Base-by-base conservation (phyloP, 2,329 filamentous ascomycete species). In the Exophiala spinifera region DNA sequence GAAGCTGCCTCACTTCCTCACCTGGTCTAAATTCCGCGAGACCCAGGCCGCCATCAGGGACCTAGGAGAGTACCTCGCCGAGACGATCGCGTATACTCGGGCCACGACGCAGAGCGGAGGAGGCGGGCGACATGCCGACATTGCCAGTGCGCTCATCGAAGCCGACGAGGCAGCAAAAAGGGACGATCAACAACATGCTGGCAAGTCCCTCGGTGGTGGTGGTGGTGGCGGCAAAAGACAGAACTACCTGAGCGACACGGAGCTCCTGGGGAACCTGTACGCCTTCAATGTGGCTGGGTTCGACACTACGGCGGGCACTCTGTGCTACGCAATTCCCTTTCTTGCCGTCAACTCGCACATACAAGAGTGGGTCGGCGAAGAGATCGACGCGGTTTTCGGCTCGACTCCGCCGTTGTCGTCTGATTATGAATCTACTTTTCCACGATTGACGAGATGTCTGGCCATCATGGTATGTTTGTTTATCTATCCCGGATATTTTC, bases 271-370 rank as follows among this genome's bases (percentile, higher is more conserved):
- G 1, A 77, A 77, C 53, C 61, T 78, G 5, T 78, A 73, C 63
- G 62, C 76, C 28, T 75, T 78, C 59, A 77, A 68, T 3, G 64
- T 66, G 2, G 74, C 75, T 5, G 76, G 76, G 1, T 75, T 75
- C 17, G 57, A 60, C 5, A 55, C 51, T 3, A 55, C 76, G 0
- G 74, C 77, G 1, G 71, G 75, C 19, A 49, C 49, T 31, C 44
- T 61, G 37, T 39, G 39, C 4, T 49, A 51, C 25, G 48, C 57
- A 4, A 8, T 55, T 13, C 44, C 51, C 5, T 52, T 50, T 28
- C 46, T 61, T 31, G 59, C 59, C 11, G 13, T 44, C 17, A 37
- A 61, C 39, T 28, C 53, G 10, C 45, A 60, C 7, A 17, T 48
- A 21, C 52, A 58, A 33, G 42, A 37, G 7, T 58, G 56, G 56